phyloP scores from a whole-genome alignment of 1,139 yeast genomes.

The Blastobotrys niveus region DNA sequence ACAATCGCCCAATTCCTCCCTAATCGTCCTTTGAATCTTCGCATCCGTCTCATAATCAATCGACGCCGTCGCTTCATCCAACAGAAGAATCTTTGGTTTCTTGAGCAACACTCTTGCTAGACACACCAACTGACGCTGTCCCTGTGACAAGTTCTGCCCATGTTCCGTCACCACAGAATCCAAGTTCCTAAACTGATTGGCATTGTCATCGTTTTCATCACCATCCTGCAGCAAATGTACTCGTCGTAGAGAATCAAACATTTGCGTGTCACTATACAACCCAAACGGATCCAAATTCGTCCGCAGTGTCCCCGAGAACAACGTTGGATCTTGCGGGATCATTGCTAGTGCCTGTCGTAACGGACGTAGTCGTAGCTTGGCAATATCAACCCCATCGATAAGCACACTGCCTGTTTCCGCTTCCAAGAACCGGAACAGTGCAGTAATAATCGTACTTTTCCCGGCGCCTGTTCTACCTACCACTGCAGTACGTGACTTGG shows the following conservation, averaged over 20 bases:
- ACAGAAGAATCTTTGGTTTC: constrained; percentile 55
- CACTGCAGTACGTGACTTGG: constrained; percentile 67
- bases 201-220: not conserved
- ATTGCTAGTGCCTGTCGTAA: constrained; percentile 55
- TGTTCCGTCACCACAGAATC: constrained; percentile 40
- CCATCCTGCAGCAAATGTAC: constrained; percentile 4
- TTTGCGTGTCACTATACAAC: constrained; percentile 41
- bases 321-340: constrained; percentile 69
- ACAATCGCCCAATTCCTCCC: constrained; percentile 54
- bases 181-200: constrained; percentile 54
- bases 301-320: constrained; percentile 58
- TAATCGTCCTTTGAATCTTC: constrained; percentile 66
- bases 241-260: constrained; percentile 36
- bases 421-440: constrained; percentile 67
- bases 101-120: constrained; percentile 64
- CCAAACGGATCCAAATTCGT: constrained; percentile 61
- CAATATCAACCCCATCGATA: constrained; percentile 54
- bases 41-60: constrained; percentile 76
- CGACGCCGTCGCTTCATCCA: constrained; percentile 83
- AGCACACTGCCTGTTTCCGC: constrained; percentile 49
- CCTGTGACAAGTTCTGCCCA: constrained; percentile 67
- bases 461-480: constrained; percentile 88
- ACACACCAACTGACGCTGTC: constrained; percentile 71
- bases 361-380: constrained; percentile 48
- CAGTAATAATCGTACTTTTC: constrained; percentile 61